Evolutionary conservation across 345 rosid genomes (phyloP).

Genomic region (Camelina hispida): DNA sequence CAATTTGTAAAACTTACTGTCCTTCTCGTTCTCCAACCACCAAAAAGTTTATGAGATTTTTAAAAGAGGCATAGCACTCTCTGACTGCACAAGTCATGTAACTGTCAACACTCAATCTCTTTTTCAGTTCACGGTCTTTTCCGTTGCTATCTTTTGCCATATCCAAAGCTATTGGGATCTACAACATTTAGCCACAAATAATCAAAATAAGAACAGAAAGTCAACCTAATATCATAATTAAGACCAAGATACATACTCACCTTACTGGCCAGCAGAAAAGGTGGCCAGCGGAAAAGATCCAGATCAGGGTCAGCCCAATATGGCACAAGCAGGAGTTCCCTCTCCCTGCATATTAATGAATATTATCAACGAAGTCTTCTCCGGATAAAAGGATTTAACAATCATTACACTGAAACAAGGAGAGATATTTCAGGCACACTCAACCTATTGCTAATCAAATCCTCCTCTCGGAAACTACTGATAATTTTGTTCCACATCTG

Average conservation of each 20-base stretch:
- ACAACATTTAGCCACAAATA: constrained; percentile 20
- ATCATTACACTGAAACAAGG: constrained; percentile 1
- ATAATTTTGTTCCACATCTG: constrained; percentile 67
- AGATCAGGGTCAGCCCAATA: constrained; percentile 59
- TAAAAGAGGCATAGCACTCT: constrained; percentile 62
- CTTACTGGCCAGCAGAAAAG: constrained; percentile 67
- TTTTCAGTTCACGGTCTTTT: constrained; percentile 57
- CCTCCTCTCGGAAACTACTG: constrained; percentile 65
- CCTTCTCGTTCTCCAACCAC: constrained; percentile 56
- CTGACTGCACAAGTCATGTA: constrained; percentile 62
- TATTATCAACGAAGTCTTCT: constrained; percentile 1
- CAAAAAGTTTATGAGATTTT: constrained; percentile 53
- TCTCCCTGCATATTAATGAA: constrained; percentile 49
- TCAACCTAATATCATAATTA: not conserved
- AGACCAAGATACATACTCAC: constrained; percentile 39
- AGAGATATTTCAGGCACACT: constrained; percentile 17
- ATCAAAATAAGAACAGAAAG: not conserved
- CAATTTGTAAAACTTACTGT: constrained; percentile 44
- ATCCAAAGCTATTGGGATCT: constrained; percentile 71
- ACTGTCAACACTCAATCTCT: constrained; percentile 53
- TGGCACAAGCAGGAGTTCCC: constrained; percentile 59
- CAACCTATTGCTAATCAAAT: constrained; percentile 58
- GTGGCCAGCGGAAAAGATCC: constrained; percentile 61
- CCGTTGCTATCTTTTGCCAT: constrained; percentile 65
- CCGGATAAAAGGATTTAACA: not conserved